A percentile compares a stretch with the other conserved stretches of the same genome.
Evolutionary conservation across 345 rosid species (phyloP).

Genomic region (Arabidopsis thaliana): TAIR10.1 NC_003071.7:16964501-16965000

Average conservation of each 20-base stretch:
- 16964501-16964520: constrained; percentile 56
- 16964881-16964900: constrained; percentile 73
- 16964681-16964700: constrained; percentile 75
- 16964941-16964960: neutral
- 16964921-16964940: constrained; percentile 2
- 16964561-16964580: neutral
- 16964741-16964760: neutral
- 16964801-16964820: constrained; percentile 73
- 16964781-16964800: neutral
- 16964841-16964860: constrained; percentile 79
- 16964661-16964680: constrained; percentile 94
- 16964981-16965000: constrained; percentile 73
- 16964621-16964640: constrained; percentile 75
- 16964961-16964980: neutral
- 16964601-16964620: constrained; percentile 66
- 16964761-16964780: constrained; percentile 4
- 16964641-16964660: constrained; percentile 97
- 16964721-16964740: constrained; percentile 23
- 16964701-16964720: constrained; percentile 85
- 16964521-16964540: constrained; percentile 20
- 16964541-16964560: neutral
- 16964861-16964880: constrained; percentile 89
- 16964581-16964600: constrained; percentile 50
- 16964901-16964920: constrained; percentile 31
- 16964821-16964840: constrained; percentile 92